Evolutionary conservation across 257 asterid species (phyloP).

Genomic region (Primulina huaijiensis): DNA sequence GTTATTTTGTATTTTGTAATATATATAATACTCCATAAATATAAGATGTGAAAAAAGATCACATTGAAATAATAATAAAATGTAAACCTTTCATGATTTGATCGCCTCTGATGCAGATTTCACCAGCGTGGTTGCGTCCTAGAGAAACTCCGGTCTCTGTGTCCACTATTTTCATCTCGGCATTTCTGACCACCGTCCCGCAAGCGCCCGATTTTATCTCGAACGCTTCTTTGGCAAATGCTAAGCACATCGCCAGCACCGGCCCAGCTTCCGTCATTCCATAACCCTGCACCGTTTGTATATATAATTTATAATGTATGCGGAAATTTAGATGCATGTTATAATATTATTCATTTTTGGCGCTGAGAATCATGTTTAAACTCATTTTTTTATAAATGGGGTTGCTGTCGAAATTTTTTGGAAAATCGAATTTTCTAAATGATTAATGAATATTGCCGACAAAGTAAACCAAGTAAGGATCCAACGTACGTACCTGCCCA

Average conservation of each 20-base stretch:
- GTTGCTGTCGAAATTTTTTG: too few relatives aligned
- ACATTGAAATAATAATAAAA: neutral
- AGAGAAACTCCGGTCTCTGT: constrained; percentile 56
- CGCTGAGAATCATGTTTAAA: too few relatives aligned
- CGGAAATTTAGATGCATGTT: too few relatives aligned
- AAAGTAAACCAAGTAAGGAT: neutral
- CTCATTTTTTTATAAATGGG: too few relatives aligned
- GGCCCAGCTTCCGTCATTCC: constrained; percentile 99
- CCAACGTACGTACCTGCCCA: constrained; percentile 59
- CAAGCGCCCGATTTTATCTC: constrained; percentile 90
- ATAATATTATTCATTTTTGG: too few relatives aligned
- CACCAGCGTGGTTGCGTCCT: constrained; percentile 74
- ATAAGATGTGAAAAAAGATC: too few relatives aligned
- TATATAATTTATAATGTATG: too few relatives aligned
- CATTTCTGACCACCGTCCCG: constrained; percentile 86
- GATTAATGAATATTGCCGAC: neutral
- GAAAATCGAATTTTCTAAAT: too few relatives aligned
- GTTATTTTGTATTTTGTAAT: neutral
- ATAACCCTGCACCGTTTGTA: constrained; percentile 52
- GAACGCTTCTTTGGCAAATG: constrained; percentile 74
- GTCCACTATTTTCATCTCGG: constrained; percentile 86
- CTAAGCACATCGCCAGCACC: constrained; percentile 84
- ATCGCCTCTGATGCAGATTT: constrained; percentile 81
- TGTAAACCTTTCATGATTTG: constrained; percentile 90
- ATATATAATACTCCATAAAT: too few relatives aligned